A percentile compares a stretch with the other conserved stretches of the same genome.
These are phyloP conservation scores for Leonotis leonurus DNA, from an alignment of 257 asterid species.

Conservation along the genomic window DNA sequence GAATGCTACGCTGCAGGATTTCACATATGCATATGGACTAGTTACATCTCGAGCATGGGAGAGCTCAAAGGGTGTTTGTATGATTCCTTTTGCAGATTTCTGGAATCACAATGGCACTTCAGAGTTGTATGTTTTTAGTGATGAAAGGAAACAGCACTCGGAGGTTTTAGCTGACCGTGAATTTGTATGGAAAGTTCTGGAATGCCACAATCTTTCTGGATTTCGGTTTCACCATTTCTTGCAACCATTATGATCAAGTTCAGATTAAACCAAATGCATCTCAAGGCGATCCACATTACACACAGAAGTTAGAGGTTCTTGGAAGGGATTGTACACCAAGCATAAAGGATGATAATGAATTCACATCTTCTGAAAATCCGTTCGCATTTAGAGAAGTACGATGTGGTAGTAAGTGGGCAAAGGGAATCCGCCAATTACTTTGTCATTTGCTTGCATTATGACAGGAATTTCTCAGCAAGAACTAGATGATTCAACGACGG, in stretches of 20 bases:
- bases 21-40: constrained; percentile 57
- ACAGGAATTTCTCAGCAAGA: constrained; percentile 53
- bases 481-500: constrained; percentile 43
- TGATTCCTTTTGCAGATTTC: constrained; percentile 93
- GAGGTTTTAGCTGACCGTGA: constrained; percentile 74
- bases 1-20: constrained; percentile 41
- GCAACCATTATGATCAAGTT: constrained; percentile 61
- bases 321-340: constrained; percentile 30
- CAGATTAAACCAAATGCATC: constrained; percentile 47
- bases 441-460: constrained; percentile 77
- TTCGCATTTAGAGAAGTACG: constrained; percentile 65
- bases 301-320: constrained; percentile 57
- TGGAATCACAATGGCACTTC: constrained; percentile 63
- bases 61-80: constrained; percentile 62
- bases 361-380: constrained; percentile 35
- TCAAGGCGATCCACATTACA: constrained; percentile 39
- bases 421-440: constrained; percentile 75
- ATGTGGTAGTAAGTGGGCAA: constrained; percentile 41
- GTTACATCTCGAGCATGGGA: constrained; percentile 90
- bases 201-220: constrained; percentile 70
- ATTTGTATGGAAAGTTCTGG: constrained; percentile 64
- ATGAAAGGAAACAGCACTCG: constrained; percentile 45
- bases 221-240: constrained; percentile 64
- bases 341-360: constrained; percentile 38
- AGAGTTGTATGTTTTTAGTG: constrained; percentile 42